Percentiles rank a stretch among this genome's conserved stretches.
These are phyloP conservation scores for Juglanconis oblonga DNA, from an alignment of 2,329 filamentous ascomycete genomes.

Conservation along the genomic window DNA sequence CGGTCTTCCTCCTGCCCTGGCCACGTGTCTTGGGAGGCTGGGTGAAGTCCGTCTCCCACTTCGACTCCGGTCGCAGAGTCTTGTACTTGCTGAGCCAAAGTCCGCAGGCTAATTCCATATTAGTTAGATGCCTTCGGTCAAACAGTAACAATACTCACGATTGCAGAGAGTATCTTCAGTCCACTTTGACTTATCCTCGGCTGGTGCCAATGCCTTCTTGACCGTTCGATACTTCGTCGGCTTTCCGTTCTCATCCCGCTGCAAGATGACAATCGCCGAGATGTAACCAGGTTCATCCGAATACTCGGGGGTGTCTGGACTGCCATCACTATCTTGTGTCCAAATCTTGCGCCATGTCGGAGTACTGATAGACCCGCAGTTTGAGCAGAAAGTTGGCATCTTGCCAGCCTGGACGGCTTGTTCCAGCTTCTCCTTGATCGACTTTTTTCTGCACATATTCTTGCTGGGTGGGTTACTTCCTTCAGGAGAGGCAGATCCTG, in stretches of 20 bases:
- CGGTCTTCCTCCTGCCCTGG: constrained; percentile 38
- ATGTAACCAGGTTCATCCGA: constrained; percentile 71
- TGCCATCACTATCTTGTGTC: constrained; percentile 70
- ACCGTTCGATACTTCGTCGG: constrained; percentile 69
- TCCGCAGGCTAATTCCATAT: constrained; percentile 64
- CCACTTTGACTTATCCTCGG: constrained; percentile 66
- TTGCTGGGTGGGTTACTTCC: constrained; percentile 54
- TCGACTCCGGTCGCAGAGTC: constrained; percentile 75
- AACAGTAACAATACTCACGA: constrained; percentile 50
- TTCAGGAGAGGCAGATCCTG: constrained; percentile 35
- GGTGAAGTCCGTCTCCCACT: constrained; percentile 69
- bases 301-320: constrained; percentile 66
- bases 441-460: constrained; percentile 61
- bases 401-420: constrained; percentile 71
- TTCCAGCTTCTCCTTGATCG: constrained; percentile 58
- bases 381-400: constrained; percentile 84
- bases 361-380: constrained; percentile 93
- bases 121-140: constrained; percentile 24
- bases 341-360: constrained; percentile 95
- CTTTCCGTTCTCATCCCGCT: constrained; percentile 60
- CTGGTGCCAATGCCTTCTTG: constrained; percentile 66
- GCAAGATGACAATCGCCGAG: constrained; percentile 68
- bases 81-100: constrained; percentile 92
- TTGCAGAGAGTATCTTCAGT: constrained; percentile 81
- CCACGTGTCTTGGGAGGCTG: constrained; percentile 47